These are phyloP conservation scores for Pseudogymnoascus sp. DNA, from an alignment of 2,329 filamentous ascomycete genomes.

Conservation along the genomic window DNA sequence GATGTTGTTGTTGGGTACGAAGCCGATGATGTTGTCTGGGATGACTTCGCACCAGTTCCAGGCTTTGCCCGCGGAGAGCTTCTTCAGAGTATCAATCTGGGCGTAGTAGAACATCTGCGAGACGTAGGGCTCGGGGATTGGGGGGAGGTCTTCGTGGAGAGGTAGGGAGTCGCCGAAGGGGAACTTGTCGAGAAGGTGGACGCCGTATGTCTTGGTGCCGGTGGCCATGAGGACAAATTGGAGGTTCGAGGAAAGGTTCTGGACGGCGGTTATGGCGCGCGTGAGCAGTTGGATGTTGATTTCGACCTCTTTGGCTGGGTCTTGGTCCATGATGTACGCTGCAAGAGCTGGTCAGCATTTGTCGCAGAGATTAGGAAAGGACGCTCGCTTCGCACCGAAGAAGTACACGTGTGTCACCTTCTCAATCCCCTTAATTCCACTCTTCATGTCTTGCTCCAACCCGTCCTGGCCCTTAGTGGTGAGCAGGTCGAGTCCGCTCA, in stretches of 20 bases:
- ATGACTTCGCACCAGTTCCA: slow-evolving; percentile 39
- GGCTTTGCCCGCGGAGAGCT: slow-evolving; percentile 28
- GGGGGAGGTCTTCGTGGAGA: slow-evolving; percentile 31
- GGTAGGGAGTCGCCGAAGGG: slow-evolving; percentile 24
- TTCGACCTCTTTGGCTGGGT: slow-evolving; percentile 12
- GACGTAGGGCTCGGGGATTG: slow-evolving; percentile 35
- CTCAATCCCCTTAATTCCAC: slow-evolving; percentile 28
- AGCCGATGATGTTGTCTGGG: slow-evolving; percentile 36
- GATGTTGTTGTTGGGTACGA: slow-evolving; percentile 36
- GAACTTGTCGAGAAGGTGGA: slow-evolving; percentile 22
- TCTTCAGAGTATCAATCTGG: slow-evolving; percentile 34
- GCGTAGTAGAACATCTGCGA: slow-evolving; percentile 40
- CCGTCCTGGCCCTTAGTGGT: slow-evolving; percentile 27
- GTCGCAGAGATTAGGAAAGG: too few relatives aligned
- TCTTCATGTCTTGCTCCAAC: slow-evolving; percentile 14
- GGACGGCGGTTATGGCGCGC: slow-evolving; percentile 32
- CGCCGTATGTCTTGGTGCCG: slow-evolving; percentile 34
- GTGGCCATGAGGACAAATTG: slow-evolving; percentile 35
- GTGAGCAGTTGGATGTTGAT: slow-evolving; percentile 33
- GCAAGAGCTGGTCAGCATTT: neutral
- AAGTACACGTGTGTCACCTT: slow-evolving; percentile 38
- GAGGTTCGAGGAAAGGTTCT: slow-evolving; percentile 31
- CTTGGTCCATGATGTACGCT: slow-evolving; percentile 16
- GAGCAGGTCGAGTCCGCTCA: slow-evolving; percentile 32
- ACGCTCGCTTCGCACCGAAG: neutral